phyloP scores from a whole-genome alignment of 441 rosid genomes.

The Isatis lusitanica region DNA sequence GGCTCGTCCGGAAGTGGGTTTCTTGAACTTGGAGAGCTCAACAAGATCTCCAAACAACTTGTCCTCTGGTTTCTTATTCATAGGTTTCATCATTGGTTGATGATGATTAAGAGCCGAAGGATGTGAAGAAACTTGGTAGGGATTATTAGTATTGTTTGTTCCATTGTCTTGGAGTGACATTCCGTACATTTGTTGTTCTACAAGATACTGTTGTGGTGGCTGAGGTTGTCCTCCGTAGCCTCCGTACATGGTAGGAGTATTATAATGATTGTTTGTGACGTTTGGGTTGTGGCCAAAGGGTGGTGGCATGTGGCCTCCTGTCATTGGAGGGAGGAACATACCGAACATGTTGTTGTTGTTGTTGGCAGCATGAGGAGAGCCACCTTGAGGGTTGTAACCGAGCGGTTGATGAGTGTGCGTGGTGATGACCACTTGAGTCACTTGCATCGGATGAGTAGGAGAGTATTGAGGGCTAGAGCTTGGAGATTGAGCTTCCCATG shows the following conservation, averaged over 20 bases:
- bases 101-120: slow-evolving; percentile 46
- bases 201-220: slow-evolving; percentile 38
- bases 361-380: slow-evolving; percentile 37
- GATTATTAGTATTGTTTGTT: slow-evolving; percentile 42
- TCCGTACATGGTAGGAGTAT: slow-evolving; percentile 23
- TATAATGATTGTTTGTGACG: slow-evolving; percentile 12
- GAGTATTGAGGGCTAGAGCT: slow-evolving; percentile 55
- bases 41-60: slow-evolving; percentile 94
- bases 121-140: slow-evolving; percentile 42
- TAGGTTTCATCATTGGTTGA: slow-evolving; percentile 51
- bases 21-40: slow-evolving; percentile 77
- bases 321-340: slow-evolving; percentile 65
- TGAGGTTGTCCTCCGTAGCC: slow-evolving; percentile 50
- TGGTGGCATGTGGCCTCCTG: slow-evolving; percentile 33
- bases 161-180: slow-evolving; percentile 68
- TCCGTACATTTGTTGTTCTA: slow-evolving; percentile 78
- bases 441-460: slow-evolving; percentile 61
- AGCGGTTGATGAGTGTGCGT: slow-evolving; percentile 61
- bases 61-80: slow-evolving; percentile 80
- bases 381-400: slow-evolving; percentile 46
- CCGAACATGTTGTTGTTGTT: slow-evolving; percentile 48
- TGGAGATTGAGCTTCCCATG: slow-evolving; percentile 92
- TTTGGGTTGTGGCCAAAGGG: slow-evolving; percentile 28
- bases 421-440: slow-evolving; percentile 59
- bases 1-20: slow-evolving; percentile 54